Base-by-base conservation (phyloP, 768 basidiomycete species). In the Mycena rebaudengoi region DNA sequence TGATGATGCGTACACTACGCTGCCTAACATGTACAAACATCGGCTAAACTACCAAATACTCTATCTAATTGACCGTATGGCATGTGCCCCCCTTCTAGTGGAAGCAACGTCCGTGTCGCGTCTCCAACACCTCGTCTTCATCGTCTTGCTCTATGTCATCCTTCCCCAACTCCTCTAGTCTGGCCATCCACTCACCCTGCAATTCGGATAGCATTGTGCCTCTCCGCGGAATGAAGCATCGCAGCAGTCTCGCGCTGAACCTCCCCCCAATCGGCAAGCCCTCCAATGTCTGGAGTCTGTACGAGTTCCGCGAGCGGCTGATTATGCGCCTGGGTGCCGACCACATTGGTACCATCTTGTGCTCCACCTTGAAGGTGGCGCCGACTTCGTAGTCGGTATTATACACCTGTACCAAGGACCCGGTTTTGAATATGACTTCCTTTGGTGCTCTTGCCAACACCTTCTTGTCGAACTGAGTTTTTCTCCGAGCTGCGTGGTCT, bases 291-390 rank as follows among this genome's bases (percentile, higher is more conserved):
- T 64, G 62, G 8, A 73, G 40, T 13, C 52, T 63, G 68, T 73
- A 71, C 0, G 68, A 71, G 23, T 71, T 73, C 23, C 59, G n/a
- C 3, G 58, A 16, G 4, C 57, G 51, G 16, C 55, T 54, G 7
- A 16, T 18, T 11, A 73, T 51, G 4, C 53, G 28, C 10, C 63
- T 14, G 6, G 73, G 75, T n/a, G 65, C 49, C 3, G 73, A 76
- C 76, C 75, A 76, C 30, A 65, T 70, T 12, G 73, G 72, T 16
- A 66, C 32, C n/a, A 74, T 55, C 40, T 77, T 77, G 29, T 55
- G 49, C 12, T 54, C 60, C 14, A 37, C 39, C 16, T 54, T 58
- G 49, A 65, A 50, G 20, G 66, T 68, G 26, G 33, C 43, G 3
- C 37, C 23, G 23, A 37, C 7, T 30, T 61, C 51, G 33, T 23